Evolutionary conservation across 495 filamentous ascomycete species (phyloP), one percentile per base, ranked within the genome.

Genomic region (Penicillium argentinense): DNA sequence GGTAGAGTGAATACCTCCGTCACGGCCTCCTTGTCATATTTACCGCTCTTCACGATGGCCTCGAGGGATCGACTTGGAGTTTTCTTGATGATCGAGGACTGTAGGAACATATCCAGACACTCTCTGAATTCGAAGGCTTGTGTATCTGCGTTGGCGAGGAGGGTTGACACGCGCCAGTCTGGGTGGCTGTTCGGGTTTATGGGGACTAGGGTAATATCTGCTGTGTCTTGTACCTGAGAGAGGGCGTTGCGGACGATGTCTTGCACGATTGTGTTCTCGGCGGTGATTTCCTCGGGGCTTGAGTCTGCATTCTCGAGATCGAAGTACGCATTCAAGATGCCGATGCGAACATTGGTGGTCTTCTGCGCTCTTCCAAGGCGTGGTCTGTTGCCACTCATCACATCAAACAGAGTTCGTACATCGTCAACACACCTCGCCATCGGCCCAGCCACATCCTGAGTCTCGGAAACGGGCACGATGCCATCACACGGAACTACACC

Each of bases 391-490:
- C 71, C 70, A 14, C 71, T 67, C 80, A 86, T 85, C 3, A 81
- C 76, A 0, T 72, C 75, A 43, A 84, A 61, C 9, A 78, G 64
- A 1, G 77, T 53, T 29, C 72, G 71, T 1, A 86, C 67, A 54
- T 87, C 84, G 7, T 63, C 58, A 1, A 82, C 61, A 6, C 47
- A 71, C 34, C 78, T 66, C 17, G 66, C 83, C 61, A 87, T 80
- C 0, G 81, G 79, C 0, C 84, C 83, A 5, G 81, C 65, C 3
- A 59, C 60, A 62, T 87, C 84, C 59, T 86, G 84, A 5, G 79
- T 84, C 47, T 66, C 73, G 3, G 79, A 80, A 16, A 87, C 74
- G 0, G 81, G 81, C 5, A 86, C 73, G 17, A 86, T 69, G 0
- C 84, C 82, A 1, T 51, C 39, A 16, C 69, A 48, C 3, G 72